Percentiles rank a stretch among this genome's conserved stretches.
Conservation (phyloP, 2,329 filamentous ascomycete species). For the Rutstroemia sp. region DNA sequence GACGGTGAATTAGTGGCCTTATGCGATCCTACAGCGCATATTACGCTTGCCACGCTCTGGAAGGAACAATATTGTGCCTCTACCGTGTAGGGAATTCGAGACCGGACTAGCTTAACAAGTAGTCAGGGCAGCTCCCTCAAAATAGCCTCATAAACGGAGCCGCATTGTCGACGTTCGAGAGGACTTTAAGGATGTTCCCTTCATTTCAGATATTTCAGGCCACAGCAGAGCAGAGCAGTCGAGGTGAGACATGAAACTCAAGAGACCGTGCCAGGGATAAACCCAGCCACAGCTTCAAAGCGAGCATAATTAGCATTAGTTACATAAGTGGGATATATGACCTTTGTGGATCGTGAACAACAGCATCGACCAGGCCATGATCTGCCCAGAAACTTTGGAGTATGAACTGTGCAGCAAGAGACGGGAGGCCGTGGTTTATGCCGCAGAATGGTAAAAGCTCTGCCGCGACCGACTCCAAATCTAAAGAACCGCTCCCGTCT, state of each 20-base stretch:
- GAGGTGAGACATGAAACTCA: conserved; percentile 3
- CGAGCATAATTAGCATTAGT: not conserved
- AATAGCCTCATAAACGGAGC: not conserved
- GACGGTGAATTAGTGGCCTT: not conserved
- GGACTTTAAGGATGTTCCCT: not conserved
- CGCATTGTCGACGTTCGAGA: conserved; percentile 5
- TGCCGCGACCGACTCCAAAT: not conserved
- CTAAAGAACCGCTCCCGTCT: not conserved
- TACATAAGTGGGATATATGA: conserved; percentile 9
- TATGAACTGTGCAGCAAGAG: conserved; percentile 5
- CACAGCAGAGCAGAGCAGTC: not conserved
- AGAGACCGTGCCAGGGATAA: not conserved
- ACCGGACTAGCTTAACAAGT: not conserved
- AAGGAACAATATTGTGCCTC: conserved; percentile 1
- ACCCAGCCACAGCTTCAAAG: not conserved
- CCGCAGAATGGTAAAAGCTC: conserved; percentile 9
- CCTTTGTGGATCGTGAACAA: conserved; percentile 6
- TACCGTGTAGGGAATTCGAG: conserved; percentile 1
- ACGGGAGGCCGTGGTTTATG: not conserved
- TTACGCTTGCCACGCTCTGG: not conserved
- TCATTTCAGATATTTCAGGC: conserved; percentile 4
- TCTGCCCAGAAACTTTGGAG: not conserved
- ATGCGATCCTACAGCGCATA: not conserved
- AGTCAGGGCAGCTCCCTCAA: conserved; percentile 2
- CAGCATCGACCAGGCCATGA: not conserved